Evolutionary conservation across 371 early-diverging fungal genomes (phyloP), one percentile per base, ranked within the genome.

Genomic region (Lichtheimia ornata): DNA sequence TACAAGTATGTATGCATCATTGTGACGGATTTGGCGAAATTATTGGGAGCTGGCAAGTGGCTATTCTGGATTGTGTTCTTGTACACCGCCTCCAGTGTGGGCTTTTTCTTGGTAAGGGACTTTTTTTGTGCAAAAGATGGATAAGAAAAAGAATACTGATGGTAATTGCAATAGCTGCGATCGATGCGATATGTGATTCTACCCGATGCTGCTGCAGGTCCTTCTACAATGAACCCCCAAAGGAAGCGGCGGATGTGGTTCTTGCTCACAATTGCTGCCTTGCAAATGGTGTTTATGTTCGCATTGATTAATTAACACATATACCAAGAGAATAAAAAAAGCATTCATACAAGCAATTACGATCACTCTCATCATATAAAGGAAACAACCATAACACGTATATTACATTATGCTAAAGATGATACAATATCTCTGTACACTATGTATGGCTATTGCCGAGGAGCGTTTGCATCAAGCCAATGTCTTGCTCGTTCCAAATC

Each of bases 1-100:
- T 99, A 99, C 77, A 98, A 98, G 77, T 99, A 95, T 83, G 90
- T 97, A 44, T 88, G 90, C 40, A 79, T 89, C 45, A 87, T 89
- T 61, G 74, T 84, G 13, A 81, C 88, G 47, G 70, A 87, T 61
- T 60, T 79, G 54, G 72, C 71, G 41, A 72, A 81, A 66, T 59
- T 87, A 27, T 35, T 87, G 40, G 74, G 70, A 20, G 77, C 71
- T 0, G 81, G 79, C 4, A 73, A 72, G 43, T 84, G 84, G 77
- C 42, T 84, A 35, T 72, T 84, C 22, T 91, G 87, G 83, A 64
- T 70, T 9, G 76, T 84, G 1, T 92, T 92, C 65, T 61, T 87
- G 14, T 97, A 96, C 64, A 84, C 86, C 51, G 87, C 88, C 27
- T 63, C 93, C 5, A 89, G 94, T 20, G 83, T 90, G 59, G 93